A percentile compares a stretch with the other conserved stretches of the same genome.
These are phyloP conservation scores for Davidsoniella neocaledoniae DNA, from an alignment of 2,329 filamentous ascomycete genomes.

Conservation along the genomic window DNA sequence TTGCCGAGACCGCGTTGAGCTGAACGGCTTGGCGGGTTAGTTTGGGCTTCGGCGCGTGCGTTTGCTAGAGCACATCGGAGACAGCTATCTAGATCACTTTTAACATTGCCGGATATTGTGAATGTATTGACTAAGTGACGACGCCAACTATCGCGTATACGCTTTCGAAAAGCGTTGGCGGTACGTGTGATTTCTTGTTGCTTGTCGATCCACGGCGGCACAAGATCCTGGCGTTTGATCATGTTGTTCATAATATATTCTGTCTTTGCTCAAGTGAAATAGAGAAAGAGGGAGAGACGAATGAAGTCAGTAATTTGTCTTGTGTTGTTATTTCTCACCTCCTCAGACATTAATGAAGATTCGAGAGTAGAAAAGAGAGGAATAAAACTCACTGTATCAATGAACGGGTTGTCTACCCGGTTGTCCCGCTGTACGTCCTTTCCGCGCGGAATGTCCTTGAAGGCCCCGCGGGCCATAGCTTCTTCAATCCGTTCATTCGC, in stretches of 20 bases:
- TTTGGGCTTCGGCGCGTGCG: constrained; percentile 53
- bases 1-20: constrained; percentile 12
- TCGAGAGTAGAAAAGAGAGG: constrained; percentile 6
- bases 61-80: constrained; percentile 54
- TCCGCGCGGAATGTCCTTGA: constrained; percentile 66
- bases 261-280: constrained; percentile 28
- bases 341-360: background rate
- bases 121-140: constrained; percentile 68
- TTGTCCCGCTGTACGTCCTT: constrained; percentile 67
- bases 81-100: constrained; percentile 50
- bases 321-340: background rate
- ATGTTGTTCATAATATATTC: constrained; percentile 99
- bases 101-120: constrained; percentile 46
- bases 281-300: too few relatives aligned
- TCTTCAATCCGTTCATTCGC: constrained; percentile 86
- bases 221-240: constrained; percentile 88
- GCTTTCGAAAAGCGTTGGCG: constrained; percentile 49
- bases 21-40: constrained; percentile 36
- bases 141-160: constrained; percentile 71
- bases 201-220: constrained; percentile 97
- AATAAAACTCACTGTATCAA: constrained; percentile 45
- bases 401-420: constrained; percentile 69
- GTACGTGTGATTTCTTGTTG: constrained; percentile 73
- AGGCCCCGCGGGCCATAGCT: constrained; percentile 81
- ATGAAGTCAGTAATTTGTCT: background rate